Conservation (phyloP, 495 filamentous ascomycete species). For the Astrocystis sublimbata region DNA sequence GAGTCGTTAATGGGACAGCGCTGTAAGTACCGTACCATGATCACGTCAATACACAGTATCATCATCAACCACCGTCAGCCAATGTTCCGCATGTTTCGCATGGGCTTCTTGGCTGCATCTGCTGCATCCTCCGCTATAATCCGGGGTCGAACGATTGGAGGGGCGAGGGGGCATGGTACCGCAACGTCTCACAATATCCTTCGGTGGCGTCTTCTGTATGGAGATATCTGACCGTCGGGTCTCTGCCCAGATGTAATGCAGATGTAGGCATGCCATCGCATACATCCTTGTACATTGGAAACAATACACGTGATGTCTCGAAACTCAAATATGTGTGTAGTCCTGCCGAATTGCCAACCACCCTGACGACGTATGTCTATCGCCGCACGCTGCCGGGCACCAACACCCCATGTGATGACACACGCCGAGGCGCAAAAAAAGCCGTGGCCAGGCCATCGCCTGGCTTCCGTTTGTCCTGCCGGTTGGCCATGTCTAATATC, state of each 20-base stretch:
- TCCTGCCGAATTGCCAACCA: background rate
- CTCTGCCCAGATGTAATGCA: too few relatives aligned
- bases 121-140: background rate
- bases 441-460: background rate
- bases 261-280: background rate
- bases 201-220: background rate
- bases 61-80: background rate
- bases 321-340: constrained; percentile 9
- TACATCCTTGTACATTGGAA: background rate
- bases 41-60: too few relatives aligned
- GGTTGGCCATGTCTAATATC: background rate
- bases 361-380: too few relatives aligned
- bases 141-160: background rate
- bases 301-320: constrained; percentile 9
- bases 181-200: background rate
- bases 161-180: background rate
- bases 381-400: too few relatives aligned
- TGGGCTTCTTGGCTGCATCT: background rate
- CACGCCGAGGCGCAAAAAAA: background rate
- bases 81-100: background rate
- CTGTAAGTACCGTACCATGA: too few relatives aligned
- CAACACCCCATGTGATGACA: too few relatives aligned
- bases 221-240: constrained; percentile 6
- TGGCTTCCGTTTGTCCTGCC: background rate
- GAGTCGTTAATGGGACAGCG: background rate